Conservation (phyloP, 345 rosid species). For the Moricandia moricandioides region DNA sequence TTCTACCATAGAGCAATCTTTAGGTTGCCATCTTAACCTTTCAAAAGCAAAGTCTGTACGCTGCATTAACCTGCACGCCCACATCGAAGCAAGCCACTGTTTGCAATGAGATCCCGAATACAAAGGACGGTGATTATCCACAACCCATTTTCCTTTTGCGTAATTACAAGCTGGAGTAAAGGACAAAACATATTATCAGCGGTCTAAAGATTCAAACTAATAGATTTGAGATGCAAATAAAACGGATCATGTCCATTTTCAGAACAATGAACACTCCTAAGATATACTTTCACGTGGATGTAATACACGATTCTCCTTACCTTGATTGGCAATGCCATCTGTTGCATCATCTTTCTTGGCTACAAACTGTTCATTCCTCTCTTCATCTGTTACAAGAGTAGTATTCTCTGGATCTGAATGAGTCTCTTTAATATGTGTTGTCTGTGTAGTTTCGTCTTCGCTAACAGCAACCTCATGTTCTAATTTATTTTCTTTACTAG, state of each 20-base stretch:
- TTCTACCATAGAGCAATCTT: background rate
- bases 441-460: background rate
- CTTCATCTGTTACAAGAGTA: too few species aligned
- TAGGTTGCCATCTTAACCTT: background rate
- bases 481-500: background rate
- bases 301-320: background rate
- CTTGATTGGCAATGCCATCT: background rate
- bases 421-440: background rate
- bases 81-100: background rate
- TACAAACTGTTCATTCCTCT: background rate
- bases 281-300: slow-evolving; percentile 2
- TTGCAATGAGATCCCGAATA: background rate
- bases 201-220: too few species aligned
- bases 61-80: background rate
- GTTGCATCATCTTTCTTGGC: background rate
- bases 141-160: background rate
- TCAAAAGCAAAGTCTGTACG: background rate
- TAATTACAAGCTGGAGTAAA: background rate
- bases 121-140: background rate
- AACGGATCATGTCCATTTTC: slow-evolving; percentile 7
- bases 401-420: background rate
- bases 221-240: slow-evolving; percentile 6
- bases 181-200: too few species aligned
- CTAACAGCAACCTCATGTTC: background rate
- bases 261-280: background rate